These are phyloP conservation scores for Phytopythium boreale DNA, from an alignment of 352 stramenopile species.

Conservation along the genomic window DNA sequence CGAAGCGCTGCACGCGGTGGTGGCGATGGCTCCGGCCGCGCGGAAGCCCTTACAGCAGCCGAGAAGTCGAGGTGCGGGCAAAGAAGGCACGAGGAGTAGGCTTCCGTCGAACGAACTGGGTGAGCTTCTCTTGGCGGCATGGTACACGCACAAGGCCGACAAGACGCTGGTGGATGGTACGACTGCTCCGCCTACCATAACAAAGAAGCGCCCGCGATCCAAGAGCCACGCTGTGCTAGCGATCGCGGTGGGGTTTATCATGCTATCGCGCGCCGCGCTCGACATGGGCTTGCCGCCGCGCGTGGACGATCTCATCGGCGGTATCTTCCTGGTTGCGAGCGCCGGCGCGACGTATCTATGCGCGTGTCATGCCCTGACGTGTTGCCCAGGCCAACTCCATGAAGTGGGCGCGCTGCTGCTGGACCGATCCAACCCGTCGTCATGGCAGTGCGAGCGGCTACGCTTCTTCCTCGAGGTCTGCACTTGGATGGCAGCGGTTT, in stretches of 20 bases:
- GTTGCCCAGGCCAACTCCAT: slow-evolving; percentile 9
- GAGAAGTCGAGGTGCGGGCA: not conserved
- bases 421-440: slow-evolving; percentile 44
- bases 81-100: not conserved
- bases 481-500: slow-evolving; percentile 67
- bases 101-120: slow-evolving; percentile 38
- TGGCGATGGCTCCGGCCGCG: not conserved
- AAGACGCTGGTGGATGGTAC: slow-evolving; percentile 15
- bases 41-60: not conserved
- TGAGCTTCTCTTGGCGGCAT: slow-evolving; percentile 46
- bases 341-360: slow-evolving; percentile 47
- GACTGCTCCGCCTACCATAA: not conserved
- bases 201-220: slow-evolving; percentile 10
- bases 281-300: slow-evolving; percentile 27
- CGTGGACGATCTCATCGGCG: slow-evolving; percentile 46
- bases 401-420: slow-evolving; percentile 47
- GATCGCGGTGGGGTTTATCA: slow-evolving; percentile 22
- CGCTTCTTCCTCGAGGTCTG: slow-evolving; percentile 66
- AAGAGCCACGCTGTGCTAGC: slow-evolving; percentile 29
- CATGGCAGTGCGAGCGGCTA: slow-evolving; percentile 49
- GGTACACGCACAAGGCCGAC: not conserved
- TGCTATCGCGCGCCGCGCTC: slow-evolving; percentile 30
- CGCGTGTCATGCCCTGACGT: slow-evolving; percentile 40
- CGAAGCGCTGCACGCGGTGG: not conserved
- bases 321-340: slow-evolving; percentile 46